phyloP scores from a whole-genome alignment of 108 stramenopile species.

The Licmophora abbreviata region DNA sequence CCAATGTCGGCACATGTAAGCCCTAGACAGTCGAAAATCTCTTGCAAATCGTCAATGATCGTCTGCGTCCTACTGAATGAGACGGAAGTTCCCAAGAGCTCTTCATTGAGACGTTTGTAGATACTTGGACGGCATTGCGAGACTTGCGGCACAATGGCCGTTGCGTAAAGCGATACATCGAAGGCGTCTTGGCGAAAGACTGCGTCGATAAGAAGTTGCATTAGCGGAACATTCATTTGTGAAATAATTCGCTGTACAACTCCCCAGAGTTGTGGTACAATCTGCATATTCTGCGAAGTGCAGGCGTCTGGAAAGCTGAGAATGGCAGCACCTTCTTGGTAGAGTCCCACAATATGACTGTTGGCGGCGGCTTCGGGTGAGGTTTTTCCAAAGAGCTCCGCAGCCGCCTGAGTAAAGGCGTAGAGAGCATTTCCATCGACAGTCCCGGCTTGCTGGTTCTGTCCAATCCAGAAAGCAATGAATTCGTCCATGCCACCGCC shows the following conservation, averaged over 20 bases:
- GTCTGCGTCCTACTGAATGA: constrained; percentile 37
- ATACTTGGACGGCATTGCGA: constrained; percentile 63
- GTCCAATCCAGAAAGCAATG: constrained; percentile 75
- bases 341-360: constrained; percentile 38
- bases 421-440: constrained; percentile 60
- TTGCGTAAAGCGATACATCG: constrained; percentile 42
- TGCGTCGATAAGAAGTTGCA: constrained; percentile 60
- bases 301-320: constrained; percentile 27
- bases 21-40: constrained; percentile 66
- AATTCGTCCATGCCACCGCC: constrained; percentile 61
- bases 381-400: constrained; percentile 27
- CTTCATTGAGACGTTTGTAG: constrained; percentile 53
- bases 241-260: constrained; percentile 45
- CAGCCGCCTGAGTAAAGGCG: constrained; percentile 47
- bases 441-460: constrained; percentile 40
- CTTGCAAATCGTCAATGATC: constrained; percentile 41
- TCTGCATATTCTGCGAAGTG: constrained; percentile 27
- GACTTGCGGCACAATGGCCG: constrained; percentile 67
- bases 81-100: constrained; percentile 31
- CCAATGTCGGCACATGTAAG: constrained; percentile 70
- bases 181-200: constrained; percentile 28
- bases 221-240: constrained; percentile 57
- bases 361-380: constrained; percentile 48
- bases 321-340: constrained; percentile 37
- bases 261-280: constrained; percentile 40